Base-by-base conservation (phyloP, 257 asterid genomes). In the Nicotiana tomentosiformis region DNA sequence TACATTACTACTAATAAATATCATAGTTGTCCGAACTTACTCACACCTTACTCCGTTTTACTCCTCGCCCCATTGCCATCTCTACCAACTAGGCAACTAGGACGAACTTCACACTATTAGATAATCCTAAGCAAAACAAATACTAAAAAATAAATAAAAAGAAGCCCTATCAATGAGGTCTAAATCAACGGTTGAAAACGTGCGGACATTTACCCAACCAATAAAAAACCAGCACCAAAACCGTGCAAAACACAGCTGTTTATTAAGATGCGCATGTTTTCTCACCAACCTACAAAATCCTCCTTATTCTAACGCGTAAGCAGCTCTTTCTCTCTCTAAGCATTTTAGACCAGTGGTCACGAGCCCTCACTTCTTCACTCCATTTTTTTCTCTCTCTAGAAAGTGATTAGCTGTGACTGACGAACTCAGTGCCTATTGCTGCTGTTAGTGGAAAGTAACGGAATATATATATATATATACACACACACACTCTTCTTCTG, bases 101-200 rank as follows among this genome's bases (percentile, higher is more conserved):
- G 58, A 10, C 18, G 3, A 10, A 14, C 18, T 2, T 53, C 18
- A 53, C 58, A 53, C 6, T 53, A 5, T 5, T 18, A 37, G 17
- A 37, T 68, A 68, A 68, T 68, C 4, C 17, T 68, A 18, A 18
- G 32, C 56, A 68, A 69, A 69, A 9, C 53, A n/a, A 37, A n/a
- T n/a, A 4, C 4, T 20, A 3, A 23, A 11, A 64, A 64, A 26
- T 3, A 1, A 1, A 0, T 1, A 65, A 0, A 5, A 46, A 39
- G 7, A 43, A 70, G 20, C 14, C 61, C 39, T 74, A 74, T 74
- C 61, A 53, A 70, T 70, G 10, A 43, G 58, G 58, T 43, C 12
- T 49, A 49, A 74, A 74, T 74, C 79, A 74, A 74, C 61, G 79
- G 79, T 14, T 57, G 62, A 46, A 46, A 74, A 74, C 39, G 17